A percentile compares a stretch with the other conserved stretches of the same genome.
phyloP scores from a whole-genome alignment of 306 rosid genomes.

The Trichosanthes cucumerina region DNA sequence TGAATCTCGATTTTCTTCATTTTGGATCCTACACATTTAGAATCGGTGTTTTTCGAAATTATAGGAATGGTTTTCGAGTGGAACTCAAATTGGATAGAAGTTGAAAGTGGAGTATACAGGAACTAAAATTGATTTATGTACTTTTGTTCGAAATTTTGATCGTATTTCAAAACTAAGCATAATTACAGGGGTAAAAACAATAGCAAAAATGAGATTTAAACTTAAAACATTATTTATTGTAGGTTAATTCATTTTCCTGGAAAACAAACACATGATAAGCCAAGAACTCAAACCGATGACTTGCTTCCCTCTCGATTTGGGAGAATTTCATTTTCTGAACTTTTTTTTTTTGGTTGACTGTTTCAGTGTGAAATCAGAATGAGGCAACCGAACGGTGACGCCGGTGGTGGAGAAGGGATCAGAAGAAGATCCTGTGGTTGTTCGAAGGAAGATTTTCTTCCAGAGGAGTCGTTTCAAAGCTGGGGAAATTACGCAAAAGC shows the following conservation, averaged over 20 bases:
- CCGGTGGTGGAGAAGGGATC: slow-evolving; percentile 11
- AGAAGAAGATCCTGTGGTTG: slow-evolving; percentile 41
- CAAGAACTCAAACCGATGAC: too few relatives aligned
- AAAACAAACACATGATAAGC: too few relatives aligned
- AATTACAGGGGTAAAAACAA: too few relatives aligned
- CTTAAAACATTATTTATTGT: neutral
- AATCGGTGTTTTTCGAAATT: neutral
- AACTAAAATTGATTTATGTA: neutral
- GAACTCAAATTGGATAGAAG: neutral
- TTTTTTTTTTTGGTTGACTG: neutral
- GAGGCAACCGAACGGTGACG: slow-evolving; percentile 6
- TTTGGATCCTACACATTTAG: neutral
- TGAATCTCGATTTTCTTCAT: neutral
- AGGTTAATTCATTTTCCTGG: neutral
- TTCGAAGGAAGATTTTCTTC: slow-evolving; percentile 46
- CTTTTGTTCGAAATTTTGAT: neutral
- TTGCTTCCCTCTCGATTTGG: too few relatives aligned
- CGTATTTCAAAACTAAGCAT: too few relatives aligned
- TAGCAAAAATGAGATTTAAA: neutral
- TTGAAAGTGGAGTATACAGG: neutral
- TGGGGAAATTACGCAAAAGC: slow-evolving; percentile 47
- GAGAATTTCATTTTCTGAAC: neutral
- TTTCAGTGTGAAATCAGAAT: slow-evolving; percentile 18
- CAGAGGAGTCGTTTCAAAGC: slow-evolving; percentile 70
- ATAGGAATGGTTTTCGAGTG: neutral